Conservation (phyloP, 106 monocot species). For the Alisma plantagoaquatica region DNA sequence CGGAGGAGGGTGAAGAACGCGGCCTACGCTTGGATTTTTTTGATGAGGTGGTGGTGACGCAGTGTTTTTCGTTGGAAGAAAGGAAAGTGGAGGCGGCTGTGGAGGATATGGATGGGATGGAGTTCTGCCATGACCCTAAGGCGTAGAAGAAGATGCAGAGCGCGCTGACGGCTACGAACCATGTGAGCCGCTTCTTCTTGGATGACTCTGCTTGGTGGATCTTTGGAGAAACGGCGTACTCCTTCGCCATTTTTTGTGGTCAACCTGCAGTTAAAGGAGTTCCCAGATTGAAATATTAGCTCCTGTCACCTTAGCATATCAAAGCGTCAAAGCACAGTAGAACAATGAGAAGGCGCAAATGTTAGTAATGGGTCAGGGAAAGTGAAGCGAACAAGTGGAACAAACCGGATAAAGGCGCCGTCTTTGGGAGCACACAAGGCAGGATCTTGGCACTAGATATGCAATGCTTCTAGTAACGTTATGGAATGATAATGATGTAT, state of each 20-base stretch:
- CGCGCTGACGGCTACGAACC: constrained; percentile 31
- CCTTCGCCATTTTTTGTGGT: constrained; percentile 87
- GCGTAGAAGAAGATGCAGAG: constrained; percentile 67
- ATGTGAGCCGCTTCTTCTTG: constrained; percentile 29
- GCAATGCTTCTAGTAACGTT: too few relatives aligned
- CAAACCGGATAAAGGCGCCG: too few relatives aligned
- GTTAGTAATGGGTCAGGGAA: too few relatives aligned
- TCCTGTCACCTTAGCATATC: too few relatives aligned
- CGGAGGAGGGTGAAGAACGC: neutral
- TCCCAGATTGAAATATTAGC: too few relatives aligned
- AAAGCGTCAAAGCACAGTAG: too few relatives aligned
- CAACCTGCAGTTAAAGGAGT: too few relatives aligned
- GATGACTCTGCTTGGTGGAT: constrained; percentile 27
- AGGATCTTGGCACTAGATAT: too few relatives aligned
- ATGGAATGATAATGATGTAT: too few relatives aligned
- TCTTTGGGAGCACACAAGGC: too few relatives aligned
- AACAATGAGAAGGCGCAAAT: too few relatives aligned
- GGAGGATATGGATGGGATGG: neutral
- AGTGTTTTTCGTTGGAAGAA: neutral
- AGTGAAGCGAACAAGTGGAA: too few relatives aligned
- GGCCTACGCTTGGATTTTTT: neutral
- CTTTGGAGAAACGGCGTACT: constrained; percentile 44
- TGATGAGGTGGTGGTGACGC: neutral
- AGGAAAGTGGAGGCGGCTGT: neutral
- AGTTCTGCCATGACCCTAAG: constrained; percentile 60